These are phyloP conservation scores for Arthrobotrys iridis DNA, from an alignment of 2,329 filamentous ascomycete genomes.

Conservation along the genomic window DNA sequence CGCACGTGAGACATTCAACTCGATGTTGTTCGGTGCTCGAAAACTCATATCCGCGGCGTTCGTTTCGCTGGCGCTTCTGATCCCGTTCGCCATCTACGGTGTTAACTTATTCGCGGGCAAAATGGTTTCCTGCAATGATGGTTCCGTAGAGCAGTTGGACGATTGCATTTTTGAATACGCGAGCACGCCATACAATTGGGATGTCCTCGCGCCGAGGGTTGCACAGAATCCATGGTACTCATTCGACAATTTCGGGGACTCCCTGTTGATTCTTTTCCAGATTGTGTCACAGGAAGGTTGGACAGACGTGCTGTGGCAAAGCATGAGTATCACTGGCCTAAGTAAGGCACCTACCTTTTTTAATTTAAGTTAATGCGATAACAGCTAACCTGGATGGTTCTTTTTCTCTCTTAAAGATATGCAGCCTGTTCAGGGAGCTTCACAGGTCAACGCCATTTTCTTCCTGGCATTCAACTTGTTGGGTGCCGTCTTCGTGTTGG, in stretches of 20 bases:
- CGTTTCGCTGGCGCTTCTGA: constrained; percentile 90
- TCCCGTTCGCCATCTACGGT: constrained; percentile 96
- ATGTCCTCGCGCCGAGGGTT: constrained; percentile 81
- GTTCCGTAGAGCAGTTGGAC: constrained; percentile 68
- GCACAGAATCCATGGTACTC: constrained; percentile 84
- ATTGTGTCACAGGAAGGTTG: constrained; percentile 99
- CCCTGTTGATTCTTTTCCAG: constrained; percentile 95
- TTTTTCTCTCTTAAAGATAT: constrained; percentile 60
- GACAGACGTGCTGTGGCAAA: constrained; percentile 88
- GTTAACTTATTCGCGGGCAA: constrained; percentile 90
- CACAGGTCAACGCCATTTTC: constrained; percentile 88
- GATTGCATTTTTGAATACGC: constrained; percentile 87
- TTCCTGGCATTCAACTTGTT: constrained; percentile 97
- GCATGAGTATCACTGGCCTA: constrained; percentile 80
- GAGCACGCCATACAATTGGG: constrained; percentile 82
- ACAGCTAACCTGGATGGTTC: constrained; percentile 7
- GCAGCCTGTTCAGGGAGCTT: constrained; percentile 75
- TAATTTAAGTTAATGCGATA: neutral
- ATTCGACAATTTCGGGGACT: constrained; percentile 94
- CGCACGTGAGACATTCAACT: constrained; percentile 94
- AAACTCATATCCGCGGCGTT: constrained; percentile 93
- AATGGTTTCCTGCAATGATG: constrained; percentile 82
- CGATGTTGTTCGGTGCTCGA: constrained; percentile 90
- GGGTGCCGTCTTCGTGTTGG: constrained; percentile 90
- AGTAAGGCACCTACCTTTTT: constrained; percentile 61